Percentiles rank a stretch among this genome's conserved stretches.
Conservation (phyloP, 2,329 filamentous ascomycete genomes). For the Ceratocystis ficicola region DNA sequence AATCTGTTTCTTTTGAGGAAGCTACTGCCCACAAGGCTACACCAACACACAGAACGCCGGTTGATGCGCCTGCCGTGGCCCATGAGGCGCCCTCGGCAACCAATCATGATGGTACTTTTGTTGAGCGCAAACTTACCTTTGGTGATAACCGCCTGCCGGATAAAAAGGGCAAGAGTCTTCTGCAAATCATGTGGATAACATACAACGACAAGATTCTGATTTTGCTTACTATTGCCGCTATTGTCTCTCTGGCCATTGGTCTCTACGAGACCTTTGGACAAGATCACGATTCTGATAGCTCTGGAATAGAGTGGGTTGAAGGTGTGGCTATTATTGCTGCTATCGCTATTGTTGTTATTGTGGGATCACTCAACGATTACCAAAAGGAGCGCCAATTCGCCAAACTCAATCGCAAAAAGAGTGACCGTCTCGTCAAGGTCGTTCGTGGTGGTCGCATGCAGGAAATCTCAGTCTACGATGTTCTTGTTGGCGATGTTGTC, state of each 20-base stretch:
- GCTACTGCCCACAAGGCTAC: slow-evolving; percentile 34
- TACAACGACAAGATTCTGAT: slow-evolving; percentile 76
- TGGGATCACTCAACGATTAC: slow-evolving; percentile 67
- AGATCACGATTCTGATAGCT: slow-evolving; percentile 38
- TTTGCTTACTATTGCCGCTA: slow-evolving; percentile 55
- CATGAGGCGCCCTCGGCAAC: slow-evolving; percentile 20
- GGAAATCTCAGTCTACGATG: slow-evolving; percentile 56
- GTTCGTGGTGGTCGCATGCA: slow-evolving; percentile 57
- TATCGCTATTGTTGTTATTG: slow-evolving; percentile 62
- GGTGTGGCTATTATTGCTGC: slow-evolving; percentile 73
- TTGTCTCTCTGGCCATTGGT: slow-evolving; percentile 61
- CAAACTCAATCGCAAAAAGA: slow-evolving; percentile 66
- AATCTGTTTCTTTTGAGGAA: slow-evolving; percentile 59
- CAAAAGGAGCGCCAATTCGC: slow-evolving; percentile 72
- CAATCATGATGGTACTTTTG: slow-evolving; percentile 33
- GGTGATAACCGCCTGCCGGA: slow-evolving; percentile 60
- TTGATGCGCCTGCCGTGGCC: slow-evolving; percentile 14
- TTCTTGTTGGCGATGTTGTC: slow-evolving; percentile 58
- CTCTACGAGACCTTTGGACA: slow-evolving; percentile 62
- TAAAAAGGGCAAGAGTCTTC: slow-evolving; percentile 60
- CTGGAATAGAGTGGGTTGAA: slow-evolving; percentile 65
- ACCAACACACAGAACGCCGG: slow-evolving; percentile 5
- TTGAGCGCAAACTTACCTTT: slow-evolving; percentile 58
- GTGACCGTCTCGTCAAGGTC: slow-evolving; percentile 60
- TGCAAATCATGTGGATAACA: slow-evolving; percentile 67